These are phyloP conservation scores for Chaetomium globosum DNA, from an alignment of 2,329 filamentous ascomycete species.

Conservation along the genomic window DNA sequence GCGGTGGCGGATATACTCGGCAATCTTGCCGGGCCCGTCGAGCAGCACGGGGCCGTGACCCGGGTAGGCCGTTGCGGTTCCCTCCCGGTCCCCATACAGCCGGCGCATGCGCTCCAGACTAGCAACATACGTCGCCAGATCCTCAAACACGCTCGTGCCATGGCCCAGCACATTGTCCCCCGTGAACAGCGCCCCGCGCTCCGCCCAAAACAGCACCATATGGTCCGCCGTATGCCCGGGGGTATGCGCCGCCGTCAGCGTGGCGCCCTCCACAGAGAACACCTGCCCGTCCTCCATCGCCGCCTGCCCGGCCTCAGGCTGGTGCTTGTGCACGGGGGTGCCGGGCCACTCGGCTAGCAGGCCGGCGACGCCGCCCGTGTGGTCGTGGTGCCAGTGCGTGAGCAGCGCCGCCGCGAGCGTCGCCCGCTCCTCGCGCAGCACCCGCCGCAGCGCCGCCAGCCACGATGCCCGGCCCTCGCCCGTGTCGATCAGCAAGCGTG, in stretches of 20 bases:
- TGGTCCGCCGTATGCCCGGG: constrained; percentile 75
- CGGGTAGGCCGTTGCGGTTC: constrained; percentile 71
- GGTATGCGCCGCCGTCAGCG: constrained; percentile 63
- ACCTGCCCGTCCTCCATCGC: constrained; percentile 51
- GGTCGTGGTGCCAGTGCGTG: constrained; percentile 92
- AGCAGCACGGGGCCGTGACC: constrained; percentile 82
- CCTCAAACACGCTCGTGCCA: constrained; percentile 73
- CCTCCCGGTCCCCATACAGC: constrained; percentile 47
- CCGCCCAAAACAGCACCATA: constrained; percentile 62
- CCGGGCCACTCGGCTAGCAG: constrained; percentile 65
- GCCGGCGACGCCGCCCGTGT: constrained; percentile 74
- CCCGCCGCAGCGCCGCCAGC: constrained; percentile 65
- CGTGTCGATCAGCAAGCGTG: constrained; percentile 84
- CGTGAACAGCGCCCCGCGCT: constrained; percentile 71
- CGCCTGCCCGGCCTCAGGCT: constrained; percentile 46
- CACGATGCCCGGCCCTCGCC: constrained; percentile 79
- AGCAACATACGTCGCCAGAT: constrained; percentile 62
- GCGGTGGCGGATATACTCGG: constrained; percentile 82
- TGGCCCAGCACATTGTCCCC: constrained; percentile 76
- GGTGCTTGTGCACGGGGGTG: constrained; percentile 63
- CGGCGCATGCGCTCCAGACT: constrained; percentile 63
- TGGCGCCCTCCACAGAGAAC: constrained; percentile 57
- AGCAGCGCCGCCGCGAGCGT: constrained; percentile 71
- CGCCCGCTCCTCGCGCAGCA: constrained; percentile 69
- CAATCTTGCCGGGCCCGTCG: constrained; percentile 70